Percentiles rank a stretch among this genome's conserved stretches.
These are phyloP conservation scores for Anthracocystis panici-leucophaei DNA, from an alignment of 1,284 basidiomycete species.

Conservation along the genomic window DNA sequence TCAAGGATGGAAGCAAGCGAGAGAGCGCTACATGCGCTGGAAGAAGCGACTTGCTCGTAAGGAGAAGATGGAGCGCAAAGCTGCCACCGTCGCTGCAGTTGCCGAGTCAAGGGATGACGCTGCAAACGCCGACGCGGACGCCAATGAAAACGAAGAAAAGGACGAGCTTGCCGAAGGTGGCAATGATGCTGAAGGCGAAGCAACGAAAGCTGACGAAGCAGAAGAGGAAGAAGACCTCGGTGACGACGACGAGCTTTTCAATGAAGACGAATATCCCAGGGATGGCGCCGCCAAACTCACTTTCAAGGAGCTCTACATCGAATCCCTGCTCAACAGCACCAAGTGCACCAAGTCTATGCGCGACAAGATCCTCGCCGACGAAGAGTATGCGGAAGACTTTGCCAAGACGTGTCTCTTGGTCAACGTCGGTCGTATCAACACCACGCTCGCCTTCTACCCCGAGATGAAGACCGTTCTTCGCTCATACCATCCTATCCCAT, in stretches of 20 bases:
- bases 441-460: conserved; percentile 82
- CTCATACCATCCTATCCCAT: conserved; percentile 84
- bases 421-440: conserved; percentile 92
- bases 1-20: conserved; percentile 38
- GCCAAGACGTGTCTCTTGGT: conserved; percentile 83
- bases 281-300: conserved; percentile 70
- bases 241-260: conserved; percentile 38
- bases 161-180: conserved; percentile 48
- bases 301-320: conserved; percentile 86
- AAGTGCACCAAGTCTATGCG: conserved; percentile 88
- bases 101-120: conserved; percentile 13
- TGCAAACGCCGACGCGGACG: conserved; percentile 19
- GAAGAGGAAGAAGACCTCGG: conserved; percentile 35
- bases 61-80: conserved; percentile 41
- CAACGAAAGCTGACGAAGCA: conserved; percentile 14
- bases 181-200: conserved; percentile 18
- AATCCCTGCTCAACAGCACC: conserved; percentile 80
- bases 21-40: conserved; percentile 41
- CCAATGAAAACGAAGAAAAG: conserved; percentile 38
- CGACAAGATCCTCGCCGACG: conserved; percentile 83
- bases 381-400: conserved; percentile 83
- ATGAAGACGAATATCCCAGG: conserved; percentile 52
- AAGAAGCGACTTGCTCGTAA: conserved; percentile 37
- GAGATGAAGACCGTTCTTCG: conserved; percentile 85
- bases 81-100: conserved; percentile 33